Evolutionary conservation across 768 basidiomycete genomes (phyloP), one percentile per base, ranked within the genome.

Genomic region (Russula sp.): DNA sequence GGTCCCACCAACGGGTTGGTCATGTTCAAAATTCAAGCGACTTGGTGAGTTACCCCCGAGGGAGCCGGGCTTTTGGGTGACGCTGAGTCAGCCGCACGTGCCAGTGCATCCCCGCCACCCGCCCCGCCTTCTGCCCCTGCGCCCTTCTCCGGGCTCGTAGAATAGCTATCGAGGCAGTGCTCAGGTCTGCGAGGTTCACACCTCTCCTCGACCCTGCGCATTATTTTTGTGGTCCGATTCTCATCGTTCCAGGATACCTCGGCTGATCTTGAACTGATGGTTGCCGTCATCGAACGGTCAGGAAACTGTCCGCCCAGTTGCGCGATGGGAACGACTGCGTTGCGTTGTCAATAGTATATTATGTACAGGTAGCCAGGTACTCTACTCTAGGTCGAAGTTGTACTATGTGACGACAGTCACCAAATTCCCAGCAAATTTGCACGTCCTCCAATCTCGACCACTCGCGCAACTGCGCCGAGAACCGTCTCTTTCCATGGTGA

Each of bases 1-100:
- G 74, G 74, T 50, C 67, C 70, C 54, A 68, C 66, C 36, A 76
- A 70, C 11, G 73, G 71, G 61, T 70, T 69, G 46, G 67, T 32
- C 67, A 66, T 65, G 65, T 60, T 59, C 36, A 32, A 56, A 38
- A 43, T 20, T 20, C 5, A 22, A 9, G 29, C 13, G 46, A 29
- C 25, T 22, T 25, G 46, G 13, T 25, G 11, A 13, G 25, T 25
- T 47, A 29, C 25, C 10, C 7, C 5, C 3, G 6, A 16, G 16
- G 18, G 1, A 18, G n/a, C 42, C 42, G 42, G 42, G 25, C 16
- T 13, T 29, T 22, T 32, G 16, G 25, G 14, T 25, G 18, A 43
- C 13, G 36, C 56, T 47, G 25, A 48, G 22, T 47, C 22, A 57
- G 35, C 46, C 25, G 25, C 25, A 29, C 25, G 25, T 29, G 25